Base-by-base conservation (phyloP, 148 eudicot species). In the Chenopodium suecicum region DNA sequence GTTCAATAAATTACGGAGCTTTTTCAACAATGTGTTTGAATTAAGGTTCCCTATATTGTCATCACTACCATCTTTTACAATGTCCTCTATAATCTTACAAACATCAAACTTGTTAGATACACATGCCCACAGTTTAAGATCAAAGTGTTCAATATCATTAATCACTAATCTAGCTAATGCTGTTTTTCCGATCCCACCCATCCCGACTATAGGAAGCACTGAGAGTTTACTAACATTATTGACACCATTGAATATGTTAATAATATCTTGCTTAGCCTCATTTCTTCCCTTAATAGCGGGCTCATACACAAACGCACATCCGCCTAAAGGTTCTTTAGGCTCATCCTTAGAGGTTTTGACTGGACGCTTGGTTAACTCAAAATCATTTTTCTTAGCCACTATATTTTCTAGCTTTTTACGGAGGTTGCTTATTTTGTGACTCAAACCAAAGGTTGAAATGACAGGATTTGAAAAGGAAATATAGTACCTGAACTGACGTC, bases 161-260 rank as follows among this genome's bases (percentile, higher is more conserved):
- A 34, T 75, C 25, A 86, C 76, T 54, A 84, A 44, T 19, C 83
- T 83, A 32, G 87, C 86, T 7, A 88, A 77, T n/a, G 82, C 58
- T 16, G 86, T 88, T 71, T 88, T 88, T 13, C 87, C 90, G 25
- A 88, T 67, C 29, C 88, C 88, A 19, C 84, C 83, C 44, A 84
- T 73, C 22, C 86, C 85, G 13, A 84, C 46, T 11, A 86, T 71
- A 6, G 86, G 85, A 58, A 88, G 66, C 31, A 88, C 85, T 14
- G 79, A 13, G 27, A 27, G 52, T 11, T 48, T 4, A 2, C n/a
- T 23, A 83, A 2, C 69, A 34, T 74, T 10, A 9, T 7, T 10
- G 41, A 73, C 17, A 23, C 62, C 16, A 14, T 11, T 1, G 27
- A 86, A 29, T 17, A 32, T 66, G 8, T 9, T 58, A 3, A 82